Conservation (phyloP, 2,329 filamentous ascomycete species). For the Fusarium tuaranense region DNA sequence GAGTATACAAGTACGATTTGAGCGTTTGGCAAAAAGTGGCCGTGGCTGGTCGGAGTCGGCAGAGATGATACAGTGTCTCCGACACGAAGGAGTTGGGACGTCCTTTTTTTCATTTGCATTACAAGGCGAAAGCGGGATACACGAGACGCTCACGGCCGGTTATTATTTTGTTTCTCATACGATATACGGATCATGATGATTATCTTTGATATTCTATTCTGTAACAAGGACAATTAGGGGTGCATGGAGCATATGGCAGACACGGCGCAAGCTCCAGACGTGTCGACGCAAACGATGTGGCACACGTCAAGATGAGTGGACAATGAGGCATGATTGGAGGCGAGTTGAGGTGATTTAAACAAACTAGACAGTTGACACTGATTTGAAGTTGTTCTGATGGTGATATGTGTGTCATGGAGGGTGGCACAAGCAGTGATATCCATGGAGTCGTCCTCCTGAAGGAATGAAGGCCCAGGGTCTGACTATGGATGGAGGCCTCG, state of each 20-base stretch:
- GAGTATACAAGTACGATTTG: constrained; percentile 1
- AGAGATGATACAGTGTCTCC: constrained; percentile 14
- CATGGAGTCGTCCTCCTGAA: neutral
- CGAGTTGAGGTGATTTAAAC: neutral
- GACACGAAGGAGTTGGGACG: constrained; percentile 32
- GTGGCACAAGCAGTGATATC: neutral
- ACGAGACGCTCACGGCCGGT: constrained; percentile 40
- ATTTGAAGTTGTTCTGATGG: neutral
- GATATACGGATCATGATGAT: constrained; percentile 16
- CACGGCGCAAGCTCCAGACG: constrained; percentile 15
- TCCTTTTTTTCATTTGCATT: constrained; percentile 30
- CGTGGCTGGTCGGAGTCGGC: neutral
- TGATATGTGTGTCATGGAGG: neutral
- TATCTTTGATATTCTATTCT: constrained; percentile 8
- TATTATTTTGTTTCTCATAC: constrained; percentile 10
- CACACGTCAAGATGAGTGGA: constrained; percentile 7
- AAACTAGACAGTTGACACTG: neutral
- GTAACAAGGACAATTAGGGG: constrained; percentile 40
- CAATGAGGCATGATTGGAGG: neutral
- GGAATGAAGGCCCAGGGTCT: no score
- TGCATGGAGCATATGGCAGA: constrained; percentile 30
- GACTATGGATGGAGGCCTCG: neutral
- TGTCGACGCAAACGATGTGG: constrained; percentile 36
- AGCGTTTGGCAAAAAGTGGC: constrained; percentile 2
- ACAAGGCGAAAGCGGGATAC: constrained; percentile 38